Conservation (phyloP, 345 rosid genomes). For the Pugionium dolabratum region DNA sequence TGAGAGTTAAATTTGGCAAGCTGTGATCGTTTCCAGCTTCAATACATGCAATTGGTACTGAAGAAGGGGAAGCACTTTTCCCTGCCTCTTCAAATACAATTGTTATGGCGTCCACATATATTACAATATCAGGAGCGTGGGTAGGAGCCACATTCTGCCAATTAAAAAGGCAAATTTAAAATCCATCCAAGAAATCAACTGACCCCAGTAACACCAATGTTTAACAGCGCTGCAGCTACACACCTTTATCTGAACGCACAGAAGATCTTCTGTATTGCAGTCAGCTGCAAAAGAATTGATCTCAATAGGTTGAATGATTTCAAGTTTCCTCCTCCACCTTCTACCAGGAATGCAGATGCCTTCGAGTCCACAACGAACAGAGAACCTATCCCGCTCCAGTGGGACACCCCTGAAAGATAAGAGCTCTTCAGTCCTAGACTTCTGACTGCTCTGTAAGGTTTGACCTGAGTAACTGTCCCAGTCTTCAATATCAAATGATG, state of each 20-base stretch:
- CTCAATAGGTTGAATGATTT: constrained; percentile 87
- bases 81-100: constrained; percentile 86
- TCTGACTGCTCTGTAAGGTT: constrained; percentile 47
- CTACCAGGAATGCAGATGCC: constrained; percentile 91
- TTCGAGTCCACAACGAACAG: constrained; percentile 91
- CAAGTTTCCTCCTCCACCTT: constrained; percentile 93
- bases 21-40: constrained; percentile 83
- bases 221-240: constrained; percentile 21
- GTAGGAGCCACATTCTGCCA: constrained; percentile 87
- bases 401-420: constrained; percentile 88
- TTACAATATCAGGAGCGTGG: constrained; percentile 67
- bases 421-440: constrained; percentile 58
- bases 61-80: constrained; percentile 65
- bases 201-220: constrained; percentile 17
- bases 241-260: constrained; percentile 96
- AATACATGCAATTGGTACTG: constrained; percentile 88
- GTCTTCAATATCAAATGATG: constrained; percentile 73
- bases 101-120: constrained; percentile 84
- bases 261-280: constrained; percentile 93
- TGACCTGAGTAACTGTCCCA: constrained; percentile 69
- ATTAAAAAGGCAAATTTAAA: constrained; percentile 20
- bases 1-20: constrained; percentile 90
- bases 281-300: constrained; percentile 79
- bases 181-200: constrained; percentile 15
- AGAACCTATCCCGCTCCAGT: constrained; percentile 83